Base-by-base conservation (phyloP, 768 basidiomycete species). In the Termitomyces sp. region DNA sequence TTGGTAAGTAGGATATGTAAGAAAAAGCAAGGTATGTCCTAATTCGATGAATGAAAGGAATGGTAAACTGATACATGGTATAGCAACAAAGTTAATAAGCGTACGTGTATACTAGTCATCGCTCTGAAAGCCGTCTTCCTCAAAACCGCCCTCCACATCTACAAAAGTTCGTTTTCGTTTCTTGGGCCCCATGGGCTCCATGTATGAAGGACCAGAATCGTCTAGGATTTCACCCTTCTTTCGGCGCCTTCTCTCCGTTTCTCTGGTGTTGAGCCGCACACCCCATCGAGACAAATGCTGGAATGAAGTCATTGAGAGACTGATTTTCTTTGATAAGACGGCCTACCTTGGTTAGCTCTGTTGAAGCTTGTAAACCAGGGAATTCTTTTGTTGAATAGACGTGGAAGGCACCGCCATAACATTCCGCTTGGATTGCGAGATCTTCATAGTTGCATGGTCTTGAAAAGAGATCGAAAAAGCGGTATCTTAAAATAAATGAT, bases 381-480 rank as follows among this genome's bases (percentile, higher is more conserved):
- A 89, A 88, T 58, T 86, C 82, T 64, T 89, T 89, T 0, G 87
- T 87, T 11, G 86, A 85, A 65, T 84, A 88, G 0, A 89, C 81
- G 24, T 78, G 81, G 68, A 89, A 88, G 2, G 74, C 61, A 0
- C 84, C 83, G 4, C 87, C 85, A 63, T 82, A 87, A 61, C 80
- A 81, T 70, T 89, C 86, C 1, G 87, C 87, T 61, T 84, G 79
- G 6, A 88, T 75, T 1, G 75, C 73, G 11, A 77, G 66, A 31
- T 78, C 73, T 18, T 59, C 24, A n/a, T 63, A 60, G 36, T 65
- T 67, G 20, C 62, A 55, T 13, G 76, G 73, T 27, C 69, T 67
- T 0, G 79, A 80, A 65, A 80, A 81, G 39, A 89, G 71, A 69
- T 87, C 85, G 64, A 89, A 87, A 57, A 80, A 77, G 4, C 87